phyloP scores from a whole-genome alignment of 2,329 filamentous ascomycete species.

The Fusarium penzigii region DNA sequence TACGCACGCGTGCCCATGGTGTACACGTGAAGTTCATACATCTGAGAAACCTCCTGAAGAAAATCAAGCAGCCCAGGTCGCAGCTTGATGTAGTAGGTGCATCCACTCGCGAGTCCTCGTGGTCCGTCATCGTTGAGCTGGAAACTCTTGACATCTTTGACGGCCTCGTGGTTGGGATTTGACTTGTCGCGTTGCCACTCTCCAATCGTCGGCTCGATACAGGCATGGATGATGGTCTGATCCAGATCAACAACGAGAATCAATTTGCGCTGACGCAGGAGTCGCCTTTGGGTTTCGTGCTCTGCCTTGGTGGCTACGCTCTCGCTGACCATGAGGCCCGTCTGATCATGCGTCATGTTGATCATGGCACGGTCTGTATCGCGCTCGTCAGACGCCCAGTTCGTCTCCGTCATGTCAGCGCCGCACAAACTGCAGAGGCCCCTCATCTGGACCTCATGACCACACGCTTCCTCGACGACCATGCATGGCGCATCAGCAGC shows the following conservation, averaged over 20 bases:
- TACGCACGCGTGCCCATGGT: conserved; percentile 99
- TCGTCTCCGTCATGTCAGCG: conserved; percentile 91
- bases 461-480: conserved; percentile 86
- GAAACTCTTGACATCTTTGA: conserved; percentile 86
- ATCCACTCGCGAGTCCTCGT: conserved; percentile 67
- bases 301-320: conserved; percentile 80
- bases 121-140: conserved; percentile 86
- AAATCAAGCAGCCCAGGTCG: conserved; percentile 84
- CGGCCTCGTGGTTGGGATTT: conserved; percentile 88
- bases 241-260: conserved; percentile 96
- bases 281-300: conserved; percentile 79
- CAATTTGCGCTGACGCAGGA: conserved; percentile 80
- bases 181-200: conserved; percentile 90
- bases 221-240: conserved; percentile 97
- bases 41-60: conserved; percentile 70
- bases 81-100: conserved; percentile 98
- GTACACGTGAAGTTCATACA: conserved; percentile 97
- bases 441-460: conserved; percentile 87
- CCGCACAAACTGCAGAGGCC: conserved; percentile 91
- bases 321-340: conserved; percentile 80
- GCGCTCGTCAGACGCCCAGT: conserved; percentile 77
- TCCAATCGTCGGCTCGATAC: conserved; percentile 91
- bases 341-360: conserved; percentile 93
- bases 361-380: conserved; percentile 88
- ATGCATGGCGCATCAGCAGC: conserved; percentile 59